These are phyloP conservation scores for Hortiboletus campestris DNA, from an alignment of 768 basidiomycete genomes.

Conservation along the genomic window DNA sequence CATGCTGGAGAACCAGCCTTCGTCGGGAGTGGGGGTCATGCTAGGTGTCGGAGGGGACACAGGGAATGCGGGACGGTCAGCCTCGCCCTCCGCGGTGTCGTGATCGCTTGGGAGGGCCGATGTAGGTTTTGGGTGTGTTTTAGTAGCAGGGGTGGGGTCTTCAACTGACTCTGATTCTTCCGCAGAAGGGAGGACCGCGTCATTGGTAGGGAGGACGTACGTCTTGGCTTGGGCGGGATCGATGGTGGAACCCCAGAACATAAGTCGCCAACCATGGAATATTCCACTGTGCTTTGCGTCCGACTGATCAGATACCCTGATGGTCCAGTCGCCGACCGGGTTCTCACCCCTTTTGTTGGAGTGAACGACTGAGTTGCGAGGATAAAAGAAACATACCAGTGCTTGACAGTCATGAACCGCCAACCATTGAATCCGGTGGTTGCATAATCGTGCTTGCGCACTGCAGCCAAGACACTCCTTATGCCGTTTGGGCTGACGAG, in stretches of 20 bases:
- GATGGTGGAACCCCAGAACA: conserved; percentile 85
- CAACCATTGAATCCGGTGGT: conserved; percentile 82
- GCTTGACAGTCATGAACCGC: conserved; percentile 98
- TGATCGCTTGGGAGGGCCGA: conserved; percentile 86
- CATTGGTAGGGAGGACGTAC: conserved; percentile 57
- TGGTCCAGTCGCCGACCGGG: conserved; percentile 86
- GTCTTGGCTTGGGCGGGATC: conserved; percentile 65
- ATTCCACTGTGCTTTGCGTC: conserved; percentile 55
- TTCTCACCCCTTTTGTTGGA: conserved; percentile 75
- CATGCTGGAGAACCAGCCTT: conserved; percentile 85
- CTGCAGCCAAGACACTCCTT: conserved; percentile 77
- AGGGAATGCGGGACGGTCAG: conserved; percentile 70
- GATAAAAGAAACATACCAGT: conserved; percentile 60
- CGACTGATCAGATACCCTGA: conserved; percentile 79
- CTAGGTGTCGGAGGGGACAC: conserved; percentile 36
- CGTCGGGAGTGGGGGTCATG: conserved; percentile 61
- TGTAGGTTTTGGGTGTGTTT: conserved; percentile 80
- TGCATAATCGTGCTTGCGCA: conserved; percentile 62
- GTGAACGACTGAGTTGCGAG: conserved; percentile 14
- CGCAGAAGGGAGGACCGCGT: conserved; percentile 50
- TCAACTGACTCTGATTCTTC: conserved; percentile 40
- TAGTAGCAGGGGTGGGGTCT: conserved; percentile 47
- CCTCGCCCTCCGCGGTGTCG: conserved; percentile 75
- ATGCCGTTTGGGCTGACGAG: conserved; percentile 82
- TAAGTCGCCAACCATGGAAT: conserved; percentile 91